A percentile compares a stretch with the other conserved stretches of the same genome.
Evolutionary conservation across 768 basidiomycete genomes (phyloP).

Genomic region (Lactarius vividus): DNA sequence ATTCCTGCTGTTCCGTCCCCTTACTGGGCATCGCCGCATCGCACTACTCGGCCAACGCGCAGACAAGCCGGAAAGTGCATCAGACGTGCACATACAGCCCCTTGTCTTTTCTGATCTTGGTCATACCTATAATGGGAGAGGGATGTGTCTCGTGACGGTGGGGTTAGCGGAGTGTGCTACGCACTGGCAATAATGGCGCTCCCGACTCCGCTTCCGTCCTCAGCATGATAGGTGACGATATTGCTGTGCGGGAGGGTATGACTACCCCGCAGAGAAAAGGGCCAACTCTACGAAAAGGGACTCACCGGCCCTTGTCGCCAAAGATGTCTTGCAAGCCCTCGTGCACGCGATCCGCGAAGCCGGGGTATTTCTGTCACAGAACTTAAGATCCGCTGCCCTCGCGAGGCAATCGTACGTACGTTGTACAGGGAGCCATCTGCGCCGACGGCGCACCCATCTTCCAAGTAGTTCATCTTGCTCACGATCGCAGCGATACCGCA

Average conservation of each 20-base stretch:
- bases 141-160: too few species aligned
- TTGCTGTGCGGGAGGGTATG: conserved; percentile 40
- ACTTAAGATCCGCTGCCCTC: not conserved
- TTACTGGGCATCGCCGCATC: not conserved
- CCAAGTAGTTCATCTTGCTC: conserved; percentile 89
- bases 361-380: conserved; percentile 83
- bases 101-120: conserved; percentile 71
- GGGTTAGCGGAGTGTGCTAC: conserved; percentile 27
- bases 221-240: conserved; percentile 79
- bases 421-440: conserved; percentile 97
- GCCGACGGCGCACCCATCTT: conserved; percentile 85
- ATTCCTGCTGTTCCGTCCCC: not conserved
- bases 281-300: conserved; percentile 19
- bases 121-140: conserved; percentile 65
- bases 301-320: conserved; percentile 90
- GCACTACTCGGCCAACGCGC: not conserved
- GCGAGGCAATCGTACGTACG: conserved; percentile 44
- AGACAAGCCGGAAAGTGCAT: conserved; percentile 10
- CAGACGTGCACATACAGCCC: conserved; percentile 55
- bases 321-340: conserved; percentile 93
- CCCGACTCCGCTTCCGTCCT: conserved; percentile 92
- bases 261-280: not conserved
- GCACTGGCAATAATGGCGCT: conserved; percentile 91
- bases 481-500: conserved; percentile 98
- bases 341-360: conserved; percentile 90